Percentiles rank a stretch among this genome's conserved stretches.
Conservation (phyloP, 2,329 filamentous ascomycete species). For the Beauveria pseudobassiana region DNA sequence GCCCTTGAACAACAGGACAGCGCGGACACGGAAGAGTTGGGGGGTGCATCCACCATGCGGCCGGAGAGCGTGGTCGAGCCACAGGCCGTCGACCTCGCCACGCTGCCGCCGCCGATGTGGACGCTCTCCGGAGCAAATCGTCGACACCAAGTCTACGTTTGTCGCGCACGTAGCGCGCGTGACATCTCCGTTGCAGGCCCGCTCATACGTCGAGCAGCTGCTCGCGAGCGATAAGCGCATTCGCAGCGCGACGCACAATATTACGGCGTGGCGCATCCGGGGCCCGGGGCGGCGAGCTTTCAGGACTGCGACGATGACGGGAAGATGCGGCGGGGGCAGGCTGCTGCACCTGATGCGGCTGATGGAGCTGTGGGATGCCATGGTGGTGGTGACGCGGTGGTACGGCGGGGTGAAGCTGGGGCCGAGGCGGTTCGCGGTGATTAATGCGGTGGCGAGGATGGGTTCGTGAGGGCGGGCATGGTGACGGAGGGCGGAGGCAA, state of each 20-base stretch:
- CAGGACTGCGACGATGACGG: slow-evolving; percentile 97
- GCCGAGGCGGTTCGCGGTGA: slow-evolving; percentile 81
- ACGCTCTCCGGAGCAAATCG: slow-evolving; percentile 63
- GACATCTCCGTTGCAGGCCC: slow-evolving; percentile 61
- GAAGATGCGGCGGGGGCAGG: slow-evolving; percentile 86
- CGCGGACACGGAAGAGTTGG: slow-evolving; percentile 12
- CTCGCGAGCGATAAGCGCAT: slow-evolving; percentile 77
- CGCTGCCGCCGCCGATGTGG: slow-evolving; percentile 51
- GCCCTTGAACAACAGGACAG: slow-evolving; percentile 19
- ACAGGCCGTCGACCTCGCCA: slow-evolving; percentile 16
- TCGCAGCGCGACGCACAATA: slow-evolving; percentile 87
- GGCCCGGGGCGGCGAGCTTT: slow-evolving; percentile 47
- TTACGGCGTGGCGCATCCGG: slow-evolving; percentile 84
- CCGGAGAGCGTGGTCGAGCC: slow-evolving; percentile 11
- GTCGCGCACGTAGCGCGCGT: slow-evolving; percentile 69
- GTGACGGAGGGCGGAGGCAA: slow-evolving; percentile 43
- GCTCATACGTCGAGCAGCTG: slow-evolving; percentile 63
- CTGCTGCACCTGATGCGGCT: slow-evolving; percentile 86
- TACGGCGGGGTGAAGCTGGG: slow-evolving; percentile 88
- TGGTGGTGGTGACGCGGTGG: slow-evolving; percentile 92
- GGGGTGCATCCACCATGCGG: background rate
- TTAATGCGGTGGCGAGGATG: slow-evolving; percentile 84
- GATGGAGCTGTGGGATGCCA: slow-evolving; percentile 87
- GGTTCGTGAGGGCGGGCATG: slow-evolving; percentile 69
- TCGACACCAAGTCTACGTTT: slow-evolving; percentile 84